phyloP scores from a whole-genome alignment of 306 rosid species.

The Glycine tomentella region DNA sequence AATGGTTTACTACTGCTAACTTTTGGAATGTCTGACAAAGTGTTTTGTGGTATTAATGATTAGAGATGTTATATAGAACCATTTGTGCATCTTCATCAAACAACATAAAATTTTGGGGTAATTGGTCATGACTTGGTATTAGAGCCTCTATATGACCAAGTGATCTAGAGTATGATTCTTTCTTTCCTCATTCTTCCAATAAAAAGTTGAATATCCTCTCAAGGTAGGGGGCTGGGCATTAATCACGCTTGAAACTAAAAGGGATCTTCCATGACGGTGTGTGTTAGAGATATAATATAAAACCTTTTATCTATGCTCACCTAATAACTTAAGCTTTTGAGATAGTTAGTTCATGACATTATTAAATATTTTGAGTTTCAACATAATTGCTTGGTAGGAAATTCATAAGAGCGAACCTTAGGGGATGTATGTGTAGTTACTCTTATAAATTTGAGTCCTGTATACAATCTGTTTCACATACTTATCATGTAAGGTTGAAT shows the following conservation, averaged over 20 bases:
- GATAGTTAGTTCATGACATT: background rate
- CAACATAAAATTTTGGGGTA: background rate
- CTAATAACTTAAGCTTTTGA: background rate
- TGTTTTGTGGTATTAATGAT: conserved; percentile 11
- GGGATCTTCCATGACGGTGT: too few species aligned
- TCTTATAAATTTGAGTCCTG: too few species aligned
- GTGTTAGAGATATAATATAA: background rate
- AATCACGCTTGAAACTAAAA: background rate
- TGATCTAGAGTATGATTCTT: background rate
- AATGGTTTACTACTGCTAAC: background rate
- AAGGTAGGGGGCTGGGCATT: background rate
- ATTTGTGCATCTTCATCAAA: background rate
- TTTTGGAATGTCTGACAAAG: background rate
- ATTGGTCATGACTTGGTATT: background rate
- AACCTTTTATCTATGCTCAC: background rate
- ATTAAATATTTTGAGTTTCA: background rate
- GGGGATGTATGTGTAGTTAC: too few species aligned
- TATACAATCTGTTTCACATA: background rate
- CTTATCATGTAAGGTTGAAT: background rate
- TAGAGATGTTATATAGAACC: background rate
- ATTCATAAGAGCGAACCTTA: too few species aligned
- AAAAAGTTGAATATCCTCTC: background rate
- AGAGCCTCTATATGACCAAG: background rate
- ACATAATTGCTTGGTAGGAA: too few species aligned
- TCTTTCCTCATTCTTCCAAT: background rate